Conservation (phyloP, 75 land plant species). For the Sequoiadendron giganteum region DNA sequence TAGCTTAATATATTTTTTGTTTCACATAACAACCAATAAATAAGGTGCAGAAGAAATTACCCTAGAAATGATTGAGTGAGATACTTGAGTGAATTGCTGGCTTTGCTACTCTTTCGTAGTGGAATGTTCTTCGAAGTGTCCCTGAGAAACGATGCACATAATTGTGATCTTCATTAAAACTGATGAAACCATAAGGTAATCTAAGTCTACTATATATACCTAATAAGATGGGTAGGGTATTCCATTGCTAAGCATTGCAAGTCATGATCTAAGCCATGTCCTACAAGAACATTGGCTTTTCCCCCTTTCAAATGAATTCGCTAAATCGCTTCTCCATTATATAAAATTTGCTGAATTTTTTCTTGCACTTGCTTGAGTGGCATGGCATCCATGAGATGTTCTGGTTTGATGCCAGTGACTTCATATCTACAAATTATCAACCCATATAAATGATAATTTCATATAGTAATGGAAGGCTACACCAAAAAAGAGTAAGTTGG, state of each 20-base stretch:
- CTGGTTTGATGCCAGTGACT: slow-evolving; percentile 60
- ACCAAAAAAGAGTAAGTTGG: background rate
- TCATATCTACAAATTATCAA: slow-evolving; percentile 12
- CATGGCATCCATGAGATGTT: slow-evolving; percentile 50
- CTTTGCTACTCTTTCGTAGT: slow-evolving; percentile 80
- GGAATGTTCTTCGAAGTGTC: slow-evolving; percentile 88
- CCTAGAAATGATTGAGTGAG: slow-evolving; percentile 81
- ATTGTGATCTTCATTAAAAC: background rate
- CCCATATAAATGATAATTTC: background rate
- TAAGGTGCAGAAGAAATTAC: slow-evolving; percentile 24
- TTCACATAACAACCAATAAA: background rate
- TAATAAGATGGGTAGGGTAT: slow-evolving; percentile 60
- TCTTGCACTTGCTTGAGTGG: slow-evolving; percentile 54
- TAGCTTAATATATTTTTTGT: background rate
- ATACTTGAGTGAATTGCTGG: slow-evolving; percentile 86
- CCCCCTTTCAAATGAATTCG: slow-evolving; percentile 23
- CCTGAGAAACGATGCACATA: slow-evolving; percentile 32
- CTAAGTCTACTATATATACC: slow-evolving; percentile 24
- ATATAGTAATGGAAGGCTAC: background rate
- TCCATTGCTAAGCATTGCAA: slow-evolving; percentile 53
- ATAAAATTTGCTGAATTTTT: slow-evolving; percentile 45
- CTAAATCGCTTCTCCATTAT: slow-evolving; percentile 46
- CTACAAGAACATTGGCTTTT: slow-evolving; percentile 60
- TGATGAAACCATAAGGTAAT: background rate
- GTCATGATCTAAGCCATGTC: slow-evolving; percentile 69